phyloP scores from a whole-genome alignment of 139 green algal genomes.

The Chlamydomonas eustigma region DNA sequence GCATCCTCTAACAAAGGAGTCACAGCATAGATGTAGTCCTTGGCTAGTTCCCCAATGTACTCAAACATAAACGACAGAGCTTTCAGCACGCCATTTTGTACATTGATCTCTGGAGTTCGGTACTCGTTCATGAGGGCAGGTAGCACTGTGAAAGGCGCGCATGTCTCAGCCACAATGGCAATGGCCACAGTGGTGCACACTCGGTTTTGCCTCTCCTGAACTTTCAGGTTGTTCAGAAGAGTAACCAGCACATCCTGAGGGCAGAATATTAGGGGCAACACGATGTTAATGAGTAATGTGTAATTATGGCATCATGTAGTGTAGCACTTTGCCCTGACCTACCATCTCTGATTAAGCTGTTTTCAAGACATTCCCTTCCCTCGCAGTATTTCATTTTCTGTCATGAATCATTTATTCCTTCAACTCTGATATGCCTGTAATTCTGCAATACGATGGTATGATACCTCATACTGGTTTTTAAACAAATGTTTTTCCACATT shows the following conservation, averaged over 20 bases:
- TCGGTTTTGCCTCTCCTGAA: conserved; percentile 98
- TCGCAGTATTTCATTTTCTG: too few species aligned
- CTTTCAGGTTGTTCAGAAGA: conserved; percentile 99
- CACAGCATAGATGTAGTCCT: conserved; percentile 99
- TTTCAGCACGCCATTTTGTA: conserved; percentile 99
- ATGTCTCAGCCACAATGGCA: conserved; percentile 98
- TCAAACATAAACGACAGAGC: conserved; percentile 99
- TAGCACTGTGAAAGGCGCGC: conserved; percentile 98
- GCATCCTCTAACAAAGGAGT: conserved; percentile 93
- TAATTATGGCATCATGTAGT: too few species aligned
- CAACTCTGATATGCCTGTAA: too few species aligned
- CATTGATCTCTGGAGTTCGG: conserved; percentile 93
- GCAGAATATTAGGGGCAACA: too few species aligned
- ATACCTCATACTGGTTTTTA: too few species aligned
- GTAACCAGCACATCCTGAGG: conserved; percentile 97
- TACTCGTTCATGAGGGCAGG: conserved; percentile 99
- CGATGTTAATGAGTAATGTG: too few species aligned
- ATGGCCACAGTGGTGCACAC: conserved; percentile 99
- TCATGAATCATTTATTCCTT: too few species aligned
- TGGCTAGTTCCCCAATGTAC: conserved; percentile 99
- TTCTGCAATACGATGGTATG: too few species aligned
- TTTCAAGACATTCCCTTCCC: too few species aligned
- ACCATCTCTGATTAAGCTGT: too few species aligned
- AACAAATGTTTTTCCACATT: too few species aligned
- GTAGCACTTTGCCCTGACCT: too few species aligned